phyloP scores from a whole-genome alignment of 176 grass and related monocot genomes.

The Luzula sylvatica region DNA sequence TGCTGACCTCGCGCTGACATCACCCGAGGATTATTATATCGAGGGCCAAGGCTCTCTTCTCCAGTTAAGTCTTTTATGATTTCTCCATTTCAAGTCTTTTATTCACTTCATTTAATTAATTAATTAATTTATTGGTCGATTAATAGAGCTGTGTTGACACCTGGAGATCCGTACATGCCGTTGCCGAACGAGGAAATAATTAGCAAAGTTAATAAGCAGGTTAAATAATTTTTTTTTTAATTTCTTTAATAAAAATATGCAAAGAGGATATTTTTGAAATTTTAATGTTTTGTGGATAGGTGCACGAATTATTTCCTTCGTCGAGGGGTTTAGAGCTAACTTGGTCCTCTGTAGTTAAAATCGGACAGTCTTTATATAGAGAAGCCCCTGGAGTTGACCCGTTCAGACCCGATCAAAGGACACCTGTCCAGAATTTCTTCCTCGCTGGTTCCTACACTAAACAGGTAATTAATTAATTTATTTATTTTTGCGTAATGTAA shows the following conservation, averaged over 20 bases:
- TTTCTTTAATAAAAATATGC: neutral
- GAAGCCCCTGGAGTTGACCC: conserved; percentile 95
- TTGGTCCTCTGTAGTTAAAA: conserved; percentile 93
- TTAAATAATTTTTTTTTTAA: conserved; percentile 4
- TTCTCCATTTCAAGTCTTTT: neutral
- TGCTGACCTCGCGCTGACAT: conserved; percentile 90
- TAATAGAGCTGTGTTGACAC: conserved; percentile 89
- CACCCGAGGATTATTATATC: conserved; percentile 90
- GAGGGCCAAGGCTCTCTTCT: conserved; percentile 96
- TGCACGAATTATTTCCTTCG: conserved; percentile 84
- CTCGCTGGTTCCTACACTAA: conserved; percentile 95
- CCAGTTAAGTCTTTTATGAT: conserved; percentile 65
- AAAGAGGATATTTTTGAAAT: neutral
- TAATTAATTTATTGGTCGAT: neutral
- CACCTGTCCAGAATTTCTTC: conserved; percentile 89
- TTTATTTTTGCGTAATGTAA: neutral
- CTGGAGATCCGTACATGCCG: conserved; percentile 97
- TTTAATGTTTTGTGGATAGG: conserved; percentile 30
- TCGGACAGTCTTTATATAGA: conserved; percentile 82
- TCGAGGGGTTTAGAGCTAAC: conserved; percentile 58
- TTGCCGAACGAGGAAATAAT: conserved; percentile 84
- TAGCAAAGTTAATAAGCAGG: conserved; percentile 80
- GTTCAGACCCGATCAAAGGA: conserved; percentile 96
- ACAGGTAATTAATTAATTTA: conserved; percentile 41
- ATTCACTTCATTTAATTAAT: neutral